Evolutionary conservation across 2,329 filamentous ascomycete genomes (phyloP).

Genomic region (Ascochyta clinopodiicola): DNA sequence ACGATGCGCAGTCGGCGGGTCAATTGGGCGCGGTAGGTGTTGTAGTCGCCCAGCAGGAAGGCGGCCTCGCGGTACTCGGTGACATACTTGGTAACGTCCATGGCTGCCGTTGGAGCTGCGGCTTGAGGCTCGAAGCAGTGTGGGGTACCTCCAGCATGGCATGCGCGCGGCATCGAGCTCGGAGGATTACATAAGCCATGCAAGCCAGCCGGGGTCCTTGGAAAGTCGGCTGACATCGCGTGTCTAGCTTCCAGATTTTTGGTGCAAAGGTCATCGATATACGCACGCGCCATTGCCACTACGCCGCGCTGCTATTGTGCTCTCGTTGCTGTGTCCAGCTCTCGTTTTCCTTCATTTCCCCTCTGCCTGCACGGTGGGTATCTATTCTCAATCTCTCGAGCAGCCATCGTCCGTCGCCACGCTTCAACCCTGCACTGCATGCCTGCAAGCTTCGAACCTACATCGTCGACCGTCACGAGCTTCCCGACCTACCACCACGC

Average conservation of each 20-base stretch:
- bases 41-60: constrained; percentile 87
- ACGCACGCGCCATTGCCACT: constrained; percentile 15
- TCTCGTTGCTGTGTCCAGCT: neutral
- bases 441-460: neutral
- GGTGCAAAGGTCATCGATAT: constrained; percentile 11
- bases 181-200: constrained; percentile 2
- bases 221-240: constrained; percentile 6
- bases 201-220: neutral
- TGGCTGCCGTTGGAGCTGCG: constrained; percentile 48
- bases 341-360: neutral
- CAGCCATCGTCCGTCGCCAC: neutral
- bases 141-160: neutral
- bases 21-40: constrained; percentile 80
- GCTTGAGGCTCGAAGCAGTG: neutral
- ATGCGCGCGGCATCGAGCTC: neutral
- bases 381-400: neutral
- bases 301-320: constrained; percentile 3
- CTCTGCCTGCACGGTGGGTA: constrained; percentile 4
- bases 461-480: neutral
- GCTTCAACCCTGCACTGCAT: neutral
- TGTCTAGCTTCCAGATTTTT: constrained; percentile 1
- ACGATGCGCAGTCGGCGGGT: constrained; percentile 81
- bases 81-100: constrained; percentile 91
- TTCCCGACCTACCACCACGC: too few relatives aligned
- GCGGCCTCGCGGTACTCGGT: constrained; percentile 80